Evolutionary conservation across 192 early-diverging fungal species (phyloP).

Genomic region (Coemansia javaensis): DNA sequence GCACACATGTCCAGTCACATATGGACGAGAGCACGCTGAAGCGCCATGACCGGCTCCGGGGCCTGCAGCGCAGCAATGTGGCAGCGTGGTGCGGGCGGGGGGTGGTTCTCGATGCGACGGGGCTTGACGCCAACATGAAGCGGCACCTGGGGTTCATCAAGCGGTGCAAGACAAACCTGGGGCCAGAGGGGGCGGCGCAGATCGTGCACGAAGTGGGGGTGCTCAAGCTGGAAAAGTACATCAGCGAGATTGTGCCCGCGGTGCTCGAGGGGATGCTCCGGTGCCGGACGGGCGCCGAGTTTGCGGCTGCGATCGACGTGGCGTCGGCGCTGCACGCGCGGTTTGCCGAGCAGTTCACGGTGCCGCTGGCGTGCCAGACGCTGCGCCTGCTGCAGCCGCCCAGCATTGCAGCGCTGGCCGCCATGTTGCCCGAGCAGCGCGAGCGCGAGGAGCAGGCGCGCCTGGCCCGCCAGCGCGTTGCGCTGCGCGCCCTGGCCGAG

Average conservation of each 20-base stretch:
- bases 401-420: slow-evolving; percentile 53
- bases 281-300: slow-evolving; percentile 67
- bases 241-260: slow-evolving; percentile 84
- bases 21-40: slow-evolving; percentile 46
- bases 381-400: slow-evolving; percentile 64
- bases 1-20: slow-evolving; percentile 27
- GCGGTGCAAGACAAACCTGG: slow-evolving; percentile 74
- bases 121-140: slow-evolving; percentile 91
- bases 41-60: slow-evolving; percentile 38
- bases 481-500: slow-evolving; percentile 72
- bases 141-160: slow-evolving; percentile 96
- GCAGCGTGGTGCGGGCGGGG: slow-evolving; percentile 30
- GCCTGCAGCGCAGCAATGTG: slow-evolving; percentile 35
- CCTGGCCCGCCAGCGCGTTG: slow-evolving; percentile 58
- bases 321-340: slow-evolving; percentile 81
- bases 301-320: slow-evolving; percentile 76
- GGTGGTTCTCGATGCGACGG: slow-evolving; percentile 12
- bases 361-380: slow-evolving; percentile 59
- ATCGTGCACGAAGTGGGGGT: slow-evolving; percentile 74
- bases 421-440: slow-evolving; percentile 66
- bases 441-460: slow-evolving; percentile 82
- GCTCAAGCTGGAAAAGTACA: slow-evolving; percentile 95
- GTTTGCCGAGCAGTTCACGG: slow-evolving; percentile 78
- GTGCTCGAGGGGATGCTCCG: slow-evolving; percentile 68
- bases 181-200: slow-evolving; percentile 60